Evolutionary conservation across 768 basidiomycete species (phyloP), one percentile per base, ranked within the genome.

Genomic region (Lactarius hengduanensis): DNA sequence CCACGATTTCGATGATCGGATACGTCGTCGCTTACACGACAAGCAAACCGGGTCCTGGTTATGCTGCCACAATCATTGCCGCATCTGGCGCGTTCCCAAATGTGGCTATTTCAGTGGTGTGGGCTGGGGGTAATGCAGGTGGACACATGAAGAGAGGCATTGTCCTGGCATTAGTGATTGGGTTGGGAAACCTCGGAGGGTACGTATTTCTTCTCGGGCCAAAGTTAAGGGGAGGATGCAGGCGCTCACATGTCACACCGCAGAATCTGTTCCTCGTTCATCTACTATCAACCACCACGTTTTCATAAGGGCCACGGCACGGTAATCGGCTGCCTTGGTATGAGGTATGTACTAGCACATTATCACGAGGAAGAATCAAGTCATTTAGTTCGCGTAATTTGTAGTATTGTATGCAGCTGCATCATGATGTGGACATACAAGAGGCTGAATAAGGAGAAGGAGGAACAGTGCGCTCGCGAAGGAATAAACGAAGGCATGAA

Each of bases 101-200:
- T 9, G 77, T 86, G 59, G 75, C 77, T 7, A 75, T 85, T n/a
- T 72, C 72, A 30, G 72, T 87, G 1, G 83, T 84, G 43, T 88
- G 86, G 86, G 81, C 77, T 2, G 79, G 81, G 3, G 81, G 82
- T 10, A 84, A 85, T 62, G 80, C 83, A 0, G 86, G 86, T 26
- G 84, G 86, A 32, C 84, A 86, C 69, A 67, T 82, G 58, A 82
- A 83, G 70, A 78, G 80, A 64, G 86, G 79, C 26, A 78, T 86
- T 15, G 78, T 79, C 15, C 66, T 86, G 38, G 86, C 82, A 8
- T 79, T 84, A 77, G 79, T 86, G 18, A 80, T 83, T 61, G 83
- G 83, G 30, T 43, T 83, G 8, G 85, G 83, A 26, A 87, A 86
- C 65, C 75, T 87, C 9, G 85, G 85, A 66, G 84, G 84, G 71